A percentile compares a stretch with the other conserved stretches of the same genome.
These are phyloP conservation scores for Camellia sinensis DNA, from an alignment of 148 eudicot genomes.

Conservation along the genomic window DNA sequence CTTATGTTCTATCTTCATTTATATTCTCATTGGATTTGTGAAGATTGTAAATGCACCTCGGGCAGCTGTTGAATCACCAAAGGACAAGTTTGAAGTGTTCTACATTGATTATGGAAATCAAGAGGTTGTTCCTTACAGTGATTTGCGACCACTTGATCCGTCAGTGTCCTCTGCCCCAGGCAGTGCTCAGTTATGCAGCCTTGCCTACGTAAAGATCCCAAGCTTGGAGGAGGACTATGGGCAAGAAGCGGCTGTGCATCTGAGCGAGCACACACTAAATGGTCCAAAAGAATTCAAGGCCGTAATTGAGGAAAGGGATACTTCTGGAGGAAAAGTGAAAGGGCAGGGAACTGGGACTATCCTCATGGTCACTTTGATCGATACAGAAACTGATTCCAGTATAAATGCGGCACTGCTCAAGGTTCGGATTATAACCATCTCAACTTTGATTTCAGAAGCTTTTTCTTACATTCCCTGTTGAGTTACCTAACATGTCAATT, in stretches of 20 bases:
- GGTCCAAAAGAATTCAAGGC: slow-evolving; percentile 69
- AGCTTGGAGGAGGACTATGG: slow-evolving; percentile 80
- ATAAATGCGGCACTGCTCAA: slow-evolving; percentile 73
- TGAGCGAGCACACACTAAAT: slow-evolving; percentile 62
- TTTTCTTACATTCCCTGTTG: background rate
- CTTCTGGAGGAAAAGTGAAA: slow-evolving; percentile 83
- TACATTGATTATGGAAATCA: slow-evolving; percentile 95
- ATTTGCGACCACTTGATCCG: slow-evolving; percentile 65
- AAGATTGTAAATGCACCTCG: slow-evolving; percentile 69
- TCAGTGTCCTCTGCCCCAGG: slow-evolving; percentile 65
- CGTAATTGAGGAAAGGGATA: slow-evolving; percentile 72
- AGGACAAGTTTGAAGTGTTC: slow-evolving; percentile 80
- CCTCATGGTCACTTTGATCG: slow-evolving; percentile 65
- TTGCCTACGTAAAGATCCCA: slow-evolving; percentile 82
- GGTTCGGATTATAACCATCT: slow-evolving; percentile 41
- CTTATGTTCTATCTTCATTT: background rate
- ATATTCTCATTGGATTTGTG: background rate
- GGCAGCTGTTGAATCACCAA: slow-evolving; percentile 57
- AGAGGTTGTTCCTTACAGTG: slow-evolving; percentile 71
- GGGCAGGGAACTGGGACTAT: slow-evolving; percentile 93
- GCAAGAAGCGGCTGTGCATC: slow-evolving; percentile 71
- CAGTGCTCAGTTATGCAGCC: slow-evolving; percentile 82
- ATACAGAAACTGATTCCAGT: slow-evolving; percentile 48
- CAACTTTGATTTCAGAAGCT: slow-evolving; percentile 8
- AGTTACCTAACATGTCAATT: background rate